A percentile compares a stretch with the other conserved stretches of the same genome.
Evolutionary conservation across 2,329 filamentous ascomycete species (phyloP).

Genomic region (Daldinia sp.): DNA sequence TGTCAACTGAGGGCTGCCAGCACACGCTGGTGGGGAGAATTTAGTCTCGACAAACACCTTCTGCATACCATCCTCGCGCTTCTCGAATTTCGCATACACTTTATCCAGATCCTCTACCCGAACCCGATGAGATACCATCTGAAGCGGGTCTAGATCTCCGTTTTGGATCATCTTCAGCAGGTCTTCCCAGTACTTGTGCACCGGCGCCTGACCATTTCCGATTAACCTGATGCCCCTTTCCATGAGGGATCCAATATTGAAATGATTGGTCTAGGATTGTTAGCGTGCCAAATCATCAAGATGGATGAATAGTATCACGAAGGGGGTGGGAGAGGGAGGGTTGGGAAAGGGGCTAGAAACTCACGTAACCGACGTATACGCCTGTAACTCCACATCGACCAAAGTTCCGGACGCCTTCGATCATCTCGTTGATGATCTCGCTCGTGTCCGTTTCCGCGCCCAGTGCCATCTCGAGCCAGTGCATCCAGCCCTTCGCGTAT

Average conservation of each 20-base stretch:
- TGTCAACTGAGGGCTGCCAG: constrained; percentile 56
- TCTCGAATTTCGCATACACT: constrained; percentile 70
- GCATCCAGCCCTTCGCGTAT: constrained; percentile 68
- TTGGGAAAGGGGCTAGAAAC: constrained; percentile 40
- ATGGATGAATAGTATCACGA: neutral
- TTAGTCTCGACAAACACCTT: constrained; percentile 76
- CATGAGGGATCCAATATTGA: constrained; percentile 86
- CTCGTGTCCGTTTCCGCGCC: constrained; percentile 86
- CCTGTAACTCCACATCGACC: constrained; percentile 82
- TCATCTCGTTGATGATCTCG: constrained; percentile 83
- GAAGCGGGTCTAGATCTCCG: constrained; percentile 74
- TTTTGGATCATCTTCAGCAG: constrained; percentile 73
- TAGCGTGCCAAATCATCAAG: neutral
- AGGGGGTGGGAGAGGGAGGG: too few relatives aligned
- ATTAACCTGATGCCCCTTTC: constrained; percentile 84
- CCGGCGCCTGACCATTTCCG: constrained; percentile 72
- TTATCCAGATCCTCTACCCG: constrained; percentile 75
- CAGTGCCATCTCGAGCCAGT: constrained; percentile 64
- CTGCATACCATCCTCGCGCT: constrained; percentile 74
- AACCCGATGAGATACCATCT: constrained; percentile 84
- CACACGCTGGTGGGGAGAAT: constrained; percentile 59
- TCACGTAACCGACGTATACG: constrained; percentile 67
- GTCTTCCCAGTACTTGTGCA: constrained; percentile 85
- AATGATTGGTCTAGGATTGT: constrained; percentile 71
- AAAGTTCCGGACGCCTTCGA: constrained; percentile 74